These are phyloP conservation scores for Globisporangium splendens DNA, from an alignment of 352 stramenopile genomes.

Conservation along the genomic window DNA sequence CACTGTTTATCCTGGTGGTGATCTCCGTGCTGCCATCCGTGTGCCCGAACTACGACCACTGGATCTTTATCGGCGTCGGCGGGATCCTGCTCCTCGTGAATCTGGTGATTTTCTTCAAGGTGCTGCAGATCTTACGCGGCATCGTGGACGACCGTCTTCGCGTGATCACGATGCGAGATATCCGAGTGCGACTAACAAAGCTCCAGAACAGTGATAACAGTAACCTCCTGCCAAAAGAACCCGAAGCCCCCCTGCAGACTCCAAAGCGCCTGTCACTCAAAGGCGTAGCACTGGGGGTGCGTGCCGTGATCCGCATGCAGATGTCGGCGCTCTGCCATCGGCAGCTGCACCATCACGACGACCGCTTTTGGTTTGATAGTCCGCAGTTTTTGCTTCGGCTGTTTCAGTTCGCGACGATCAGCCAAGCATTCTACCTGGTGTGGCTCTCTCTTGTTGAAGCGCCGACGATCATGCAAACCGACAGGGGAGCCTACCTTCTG, in stretches of 20 bases:
- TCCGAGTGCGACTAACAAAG: slow-evolving; percentile 37
- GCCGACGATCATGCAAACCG: slow-evolving; percentile 27
- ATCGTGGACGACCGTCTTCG: slow-evolving; percentile 81
- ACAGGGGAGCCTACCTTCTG: slow-evolving; percentile 28
- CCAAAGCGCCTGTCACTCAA: slow-evolving; percentile 41
- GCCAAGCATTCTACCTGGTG: slow-evolving; percentile 83
- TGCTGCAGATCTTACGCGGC: slow-evolving; percentile 73
- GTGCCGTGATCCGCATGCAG: slow-evolving; percentile 78
- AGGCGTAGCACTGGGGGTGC: slow-evolving; percentile 52
- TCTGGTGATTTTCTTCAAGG: slow-evolving; percentile 83
- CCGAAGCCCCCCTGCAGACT: slow-evolving; percentile 1
- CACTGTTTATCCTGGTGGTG: slow-evolving; percentile 70
- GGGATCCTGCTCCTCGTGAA: slow-evolving; percentile 53
- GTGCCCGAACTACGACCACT: slow-evolving; percentile 61
- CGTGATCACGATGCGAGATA: slow-evolving; percentile 66
- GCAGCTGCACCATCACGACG: slow-evolving; percentile 77
- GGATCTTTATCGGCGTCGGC: slow-evolving; percentile 74
- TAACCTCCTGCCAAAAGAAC: slow-evolving; percentile 3
- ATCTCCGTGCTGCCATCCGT: slow-evolving; percentile 67
- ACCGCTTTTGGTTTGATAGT: slow-evolving; percentile 83
- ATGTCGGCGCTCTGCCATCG: slow-evolving; percentile 85
- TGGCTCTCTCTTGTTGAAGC: slow-evolving; percentile 81
- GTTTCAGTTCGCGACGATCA: slow-evolving; percentile 86
- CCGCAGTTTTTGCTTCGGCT: slow-evolving; percentile 65
- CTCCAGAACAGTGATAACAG: slow-evolving; percentile 8